Base-by-base conservation (phyloP, 108 stramenopile genomes). In the Mediolabrus comicus region DNA sequence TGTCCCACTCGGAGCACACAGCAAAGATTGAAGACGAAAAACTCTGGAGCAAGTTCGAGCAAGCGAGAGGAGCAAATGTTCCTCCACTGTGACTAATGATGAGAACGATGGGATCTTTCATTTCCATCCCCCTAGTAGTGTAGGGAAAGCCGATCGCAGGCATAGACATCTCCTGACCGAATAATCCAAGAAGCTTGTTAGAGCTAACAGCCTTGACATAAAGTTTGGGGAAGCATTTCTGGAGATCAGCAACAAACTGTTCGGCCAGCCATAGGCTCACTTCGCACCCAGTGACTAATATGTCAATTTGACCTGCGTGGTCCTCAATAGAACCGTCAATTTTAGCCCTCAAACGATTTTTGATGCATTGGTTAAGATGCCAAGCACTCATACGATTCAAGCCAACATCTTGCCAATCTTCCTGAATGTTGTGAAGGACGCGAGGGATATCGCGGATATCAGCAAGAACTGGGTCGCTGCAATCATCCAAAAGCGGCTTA, bases 211-310 rank as follows among this genome's bases (percentile, higher is more conserved):
- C 77, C 29, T 77, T 56, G 32, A 89, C 67, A 35, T 55, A 49
- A 0, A 95, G 73, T 64, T 81, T 84, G 17, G 94, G 90, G 65
- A 95, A 88, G 28, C 86, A 52, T 33, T 86, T 86, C 72, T 85
- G 65, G 39, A 95, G 53, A 53, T 92, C 94, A 33, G 72, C 63
- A 16, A 85, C 88, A 84, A 91, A 95, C 63, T 95, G 94, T 57
- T 95, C 90, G 3, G 87, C 94, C 7, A 95, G 36, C 90, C 90
- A 95, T 31, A 95, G 70, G 12, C 83, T 85, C 0, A 90, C 90
- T 60, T 95, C 94, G 31, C 87, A 87, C 38, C 94, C 94, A 13
- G 87, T 89, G 7, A 95, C 39, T 0, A 92, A 66, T 55, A 95
- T 83, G 60, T 94, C 92, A 19, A 88, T 69, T 19, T 79, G 35